phyloP scores from a whole-genome alignment of 345 rosid species.

The Heritiera fomes region DNA sequence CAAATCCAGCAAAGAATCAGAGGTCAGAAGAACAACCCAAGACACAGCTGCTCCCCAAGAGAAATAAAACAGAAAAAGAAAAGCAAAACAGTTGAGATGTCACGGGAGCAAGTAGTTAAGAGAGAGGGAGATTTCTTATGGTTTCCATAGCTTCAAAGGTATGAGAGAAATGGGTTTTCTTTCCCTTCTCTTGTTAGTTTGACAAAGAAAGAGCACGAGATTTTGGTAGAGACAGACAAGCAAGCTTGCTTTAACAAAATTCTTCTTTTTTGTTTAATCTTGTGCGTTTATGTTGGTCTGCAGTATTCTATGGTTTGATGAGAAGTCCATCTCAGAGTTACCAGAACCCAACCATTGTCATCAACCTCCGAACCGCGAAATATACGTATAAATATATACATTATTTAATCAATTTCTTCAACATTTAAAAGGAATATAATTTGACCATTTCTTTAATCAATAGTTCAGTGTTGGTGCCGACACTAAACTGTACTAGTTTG shows the following conservation, averaged over 20 bases:
- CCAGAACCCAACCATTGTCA: slow-evolving; percentile 13
- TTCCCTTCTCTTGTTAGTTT: neutral
- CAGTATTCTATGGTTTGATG: neutral
- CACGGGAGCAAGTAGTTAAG: slow-evolving; percentile 34
- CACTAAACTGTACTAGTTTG: neutral
- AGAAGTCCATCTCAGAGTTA: slow-evolving; percentile 7
- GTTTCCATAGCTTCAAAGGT: slow-evolving; percentile 20
- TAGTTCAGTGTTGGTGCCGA: neutral
- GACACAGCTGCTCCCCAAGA: slow-evolving; percentile 17
- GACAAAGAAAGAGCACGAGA: slow-evolving; percentile 18
- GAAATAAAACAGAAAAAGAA: neutral
- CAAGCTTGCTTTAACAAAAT: slow-evolving; percentile 29
- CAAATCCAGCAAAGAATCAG: slow-evolving; percentile 19
- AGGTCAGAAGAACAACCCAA: slow-evolving; percentile 1
- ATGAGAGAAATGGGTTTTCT: slow-evolving; percentile 22
- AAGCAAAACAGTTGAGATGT: slow-evolving; percentile 28
- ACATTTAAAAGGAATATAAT: neutral
- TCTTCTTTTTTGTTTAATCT: neutral
- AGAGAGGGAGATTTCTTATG: slow-evolving; percentile 26
- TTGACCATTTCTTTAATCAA: no score
- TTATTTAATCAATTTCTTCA: neutral
- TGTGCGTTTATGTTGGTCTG: neutral
- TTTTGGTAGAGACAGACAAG: slow-evolving; percentile 40
- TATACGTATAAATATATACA: no score
- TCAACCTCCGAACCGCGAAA: neutral